These are phyloP conservation scores for Fusarium sulawesiense DNA, from an alignment of 2,329 filamentous ascomycete genomes.

Conservation along the genomic window DNA sequence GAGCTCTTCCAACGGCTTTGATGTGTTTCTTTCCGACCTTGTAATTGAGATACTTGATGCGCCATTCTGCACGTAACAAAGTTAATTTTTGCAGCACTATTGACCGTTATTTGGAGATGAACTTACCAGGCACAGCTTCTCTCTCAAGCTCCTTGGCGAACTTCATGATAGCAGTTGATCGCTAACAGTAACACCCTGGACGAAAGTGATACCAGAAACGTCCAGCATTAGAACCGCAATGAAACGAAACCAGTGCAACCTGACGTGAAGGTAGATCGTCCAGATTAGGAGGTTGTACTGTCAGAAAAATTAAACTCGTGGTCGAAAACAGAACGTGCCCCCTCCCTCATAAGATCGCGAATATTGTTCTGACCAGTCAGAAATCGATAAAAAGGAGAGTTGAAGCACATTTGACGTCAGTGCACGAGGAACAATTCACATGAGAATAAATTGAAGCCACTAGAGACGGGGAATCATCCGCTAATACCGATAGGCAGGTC, in stretches of 20 bases:
- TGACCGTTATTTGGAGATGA: background rate
- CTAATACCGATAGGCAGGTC: background rate
- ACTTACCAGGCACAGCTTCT: constrained; percentile 82
- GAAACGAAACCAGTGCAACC: constrained; percentile 3
- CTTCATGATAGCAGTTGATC: constrained; percentile 61
- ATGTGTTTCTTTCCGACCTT: constrained; percentile 95
- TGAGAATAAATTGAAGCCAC: constrained; percentile 15
- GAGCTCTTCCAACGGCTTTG: constrained; percentile 81
- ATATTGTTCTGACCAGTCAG: constrained; percentile 10
- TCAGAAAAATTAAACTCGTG: constrained; percentile 1
- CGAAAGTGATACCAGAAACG: constrained; percentile 16
- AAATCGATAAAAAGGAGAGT: constrained; percentile 1
- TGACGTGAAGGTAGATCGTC: background rate
- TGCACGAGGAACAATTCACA: constrained; percentile 16
- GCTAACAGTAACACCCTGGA: constrained; percentile 14
- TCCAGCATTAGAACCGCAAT: constrained; percentile 26
- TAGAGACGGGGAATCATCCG: constrained; percentile 8
- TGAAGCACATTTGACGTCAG: constrained; percentile 38
- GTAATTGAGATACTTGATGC: constrained; percentile 93
- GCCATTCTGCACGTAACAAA: constrained; percentile 73
- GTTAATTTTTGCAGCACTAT: constrained; percentile 14
- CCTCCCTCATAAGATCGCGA: constrained; percentile 25
- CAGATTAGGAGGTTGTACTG: background rate
- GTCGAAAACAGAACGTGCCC: constrained; percentile 25
- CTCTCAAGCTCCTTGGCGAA: constrained; percentile 84